Evolutionary conservation across 768 basidiomycete genomes (phyloP), one percentile per base, ranked within the genome.

Genomic region (Suillus subluteus): DNA sequence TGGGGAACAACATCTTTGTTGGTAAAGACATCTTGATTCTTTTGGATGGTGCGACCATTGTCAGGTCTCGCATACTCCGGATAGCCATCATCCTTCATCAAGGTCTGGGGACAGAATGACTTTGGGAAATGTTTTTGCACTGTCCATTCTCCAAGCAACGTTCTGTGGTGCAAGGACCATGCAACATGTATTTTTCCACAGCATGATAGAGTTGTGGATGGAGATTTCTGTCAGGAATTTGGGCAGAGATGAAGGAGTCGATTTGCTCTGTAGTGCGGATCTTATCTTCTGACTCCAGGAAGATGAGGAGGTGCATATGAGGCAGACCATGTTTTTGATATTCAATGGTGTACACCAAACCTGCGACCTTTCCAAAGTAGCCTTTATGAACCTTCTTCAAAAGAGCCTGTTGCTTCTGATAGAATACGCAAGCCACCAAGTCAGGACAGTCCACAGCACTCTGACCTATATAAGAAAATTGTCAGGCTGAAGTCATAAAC

Each of bases 321-420:
- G n/a, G n/a, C n/a, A n/a, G n/a, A n/a, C n/a, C n/a, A n/a, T 86
- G 87, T 66, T 88, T 88, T 70, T 88, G 87, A 69, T 87, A 88
- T 67, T 89, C 84, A 62, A 87, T 86, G 12, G 80, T 82, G 64
- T 85, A 84, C 0, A 88, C 81, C 64, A 79, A 73, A 5, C 82
- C 86, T 41, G 79, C 80, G 7, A 74, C 65, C 1, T 65, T 11
- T 0, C 86, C 86, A 75, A 85, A 80, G 52, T 83, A 73, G 9
- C 79, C 79, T 50, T 79, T 32, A 15, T 74, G 73, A 9, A 88
- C 78, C 30, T 77, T 74, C 2, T 79, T 65, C 0, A 84, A 26
- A 1, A 84, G 59, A 0, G 74, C 78, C 12, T 79, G 67, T 46
- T 78, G 78, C 71, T 87, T 86, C 56, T 73, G 46, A 16, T 81